These are phyloP conservation scores for Scorias spongiosa DNA, from an alignment of 2,329 filamentous ascomycete species.

Conservation along the genomic window DNA sequence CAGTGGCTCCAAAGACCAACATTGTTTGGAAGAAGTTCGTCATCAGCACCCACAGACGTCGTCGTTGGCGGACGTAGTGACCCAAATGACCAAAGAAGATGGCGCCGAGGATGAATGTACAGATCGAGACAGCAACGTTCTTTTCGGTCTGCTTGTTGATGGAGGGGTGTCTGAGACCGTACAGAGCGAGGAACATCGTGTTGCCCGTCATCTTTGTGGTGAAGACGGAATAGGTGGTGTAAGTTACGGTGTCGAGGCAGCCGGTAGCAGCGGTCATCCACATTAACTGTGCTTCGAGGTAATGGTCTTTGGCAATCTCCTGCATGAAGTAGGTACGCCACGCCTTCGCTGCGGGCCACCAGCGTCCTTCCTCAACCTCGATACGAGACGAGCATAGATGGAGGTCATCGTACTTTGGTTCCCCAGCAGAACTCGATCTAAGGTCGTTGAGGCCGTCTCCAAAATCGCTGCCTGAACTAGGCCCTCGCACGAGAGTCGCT, in stretches of 20 bases:
- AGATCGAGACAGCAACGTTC: slow-evolving; percentile 12
- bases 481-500: background rate
- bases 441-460: background rate
- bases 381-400: background rate
- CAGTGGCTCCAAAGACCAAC: slow-evolving; percentile 11
- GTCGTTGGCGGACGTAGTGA: slow-evolving; percentile 9
- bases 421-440: background rate
- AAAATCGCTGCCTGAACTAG: background rate
- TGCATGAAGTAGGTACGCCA: slow-evolving; percentile 11
- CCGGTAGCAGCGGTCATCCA: slow-evolving; percentile 16
- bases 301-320: slow-evolving; percentile 12
- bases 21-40: slow-evolving; percentile 11
- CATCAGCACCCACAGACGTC: slow-evolving; percentile 13
- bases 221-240: slow-evolving; percentile 14
- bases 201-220: slow-evolving; percentile 21
- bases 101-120: slow-evolving; percentile 12
- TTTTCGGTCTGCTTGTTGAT: slow-evolving; percentile 6
- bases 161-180: slow-evolving; percentile 7
- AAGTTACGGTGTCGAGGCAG: slow-evolving; percentile 16
- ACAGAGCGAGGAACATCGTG: slow-evolving; percentile 10
- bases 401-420: background rate
- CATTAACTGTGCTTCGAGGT: slow-evolving; percentile 13
- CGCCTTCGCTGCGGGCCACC: slow-evolving; percentile 4
- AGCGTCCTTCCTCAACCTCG: background rate
- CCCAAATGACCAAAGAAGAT: slow-evolving; percentile 14